These are phyloP conservation scores for Phoma herbarum DNA, from an alignment of 2,329 filamentous ascomycete genomes.

Conservation along the genomic window DNA sequence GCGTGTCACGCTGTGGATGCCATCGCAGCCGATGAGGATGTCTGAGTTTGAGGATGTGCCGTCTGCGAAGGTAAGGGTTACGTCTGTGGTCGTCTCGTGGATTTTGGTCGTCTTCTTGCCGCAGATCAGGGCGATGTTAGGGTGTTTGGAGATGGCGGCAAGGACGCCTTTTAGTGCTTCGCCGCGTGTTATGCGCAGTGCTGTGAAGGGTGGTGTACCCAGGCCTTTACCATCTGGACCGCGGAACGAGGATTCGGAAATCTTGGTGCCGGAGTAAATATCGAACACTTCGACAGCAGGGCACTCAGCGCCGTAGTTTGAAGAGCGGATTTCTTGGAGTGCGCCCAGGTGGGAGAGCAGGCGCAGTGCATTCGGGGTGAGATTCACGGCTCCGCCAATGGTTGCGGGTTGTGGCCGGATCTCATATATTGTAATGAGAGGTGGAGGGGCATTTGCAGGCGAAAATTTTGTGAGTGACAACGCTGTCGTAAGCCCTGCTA, in stretches of 20 bases:
- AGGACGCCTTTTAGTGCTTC: slow-evolving; percentile 56
- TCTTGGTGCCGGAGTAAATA: slow-evolving; percentile 52
- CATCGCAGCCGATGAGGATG: slow-evolving; percentile 64
- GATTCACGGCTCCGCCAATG: slow-evolving; percentile 67
- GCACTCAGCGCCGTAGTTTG: slow-evolving; percentile 54
- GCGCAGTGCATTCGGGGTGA: slow-evolving; percentile 69
- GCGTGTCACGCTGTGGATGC: slow-evolving; percentile 58
- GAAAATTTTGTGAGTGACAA: slow-evolving; percentile 57
- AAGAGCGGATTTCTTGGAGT: slow-evolving; percentile 54
- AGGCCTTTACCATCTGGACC: slow-evolving; percentile 55
- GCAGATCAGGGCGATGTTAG: slow-evolving; percentile 55
- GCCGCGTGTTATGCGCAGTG: slow-evolving; percentile 55
- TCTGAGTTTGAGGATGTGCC: slow-evolving; percentile 57
- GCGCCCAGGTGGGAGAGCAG: slow-evolving; percentile 60
- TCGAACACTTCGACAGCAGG: slow-evolving; percentile 58
- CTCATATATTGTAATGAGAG: slow-evolving; percentile 59
- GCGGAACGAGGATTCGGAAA: slow-evolving; percentile 55
- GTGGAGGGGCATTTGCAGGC: slow-evolving; percentile 46
- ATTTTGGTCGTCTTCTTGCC: slow-evolving; percentile 56
- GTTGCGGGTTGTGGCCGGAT: slow-evolving; percentile 57
- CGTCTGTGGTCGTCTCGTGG: slow-evolving; percentile 51
- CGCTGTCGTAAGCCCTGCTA: slow-evolving; percentile 47
- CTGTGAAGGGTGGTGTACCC: slow-evolving; percentile 56
- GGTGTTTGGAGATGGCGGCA: slow-evolving; percentile 50
- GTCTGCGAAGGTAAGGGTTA: slow-evolving; percentile 57